phyloP scores from a whole-genome alignment of 805 yeast genomes.

The Lipomyces yamanashiensis region DNA sequence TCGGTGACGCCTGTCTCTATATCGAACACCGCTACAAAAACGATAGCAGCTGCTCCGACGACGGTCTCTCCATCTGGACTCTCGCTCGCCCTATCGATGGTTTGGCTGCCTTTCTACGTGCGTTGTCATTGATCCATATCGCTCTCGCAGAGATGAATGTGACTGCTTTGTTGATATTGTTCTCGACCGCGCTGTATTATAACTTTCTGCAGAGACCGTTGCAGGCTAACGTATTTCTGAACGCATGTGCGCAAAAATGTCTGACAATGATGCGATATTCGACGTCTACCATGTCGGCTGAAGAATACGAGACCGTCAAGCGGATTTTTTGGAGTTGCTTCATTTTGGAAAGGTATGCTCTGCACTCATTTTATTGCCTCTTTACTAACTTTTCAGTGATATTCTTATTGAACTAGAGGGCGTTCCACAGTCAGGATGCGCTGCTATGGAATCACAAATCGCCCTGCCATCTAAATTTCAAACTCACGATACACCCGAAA shows the following conservation, averaged over 20 bases:
- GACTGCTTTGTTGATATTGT: background rate
- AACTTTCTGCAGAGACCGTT: background rate
- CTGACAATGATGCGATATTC: constrained; percentile 1
- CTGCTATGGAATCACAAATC: constrained; percentile 20
- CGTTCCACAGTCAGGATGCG: constrained; percentile 33
- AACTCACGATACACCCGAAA: constrained; percentile 25
- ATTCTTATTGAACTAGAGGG: constrained; percentile 28
- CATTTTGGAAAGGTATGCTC: background rate
- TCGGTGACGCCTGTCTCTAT: constrained; percentile 1
- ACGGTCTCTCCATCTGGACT: background rate
- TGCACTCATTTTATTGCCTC: background rate
- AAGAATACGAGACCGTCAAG: constrained; percentile 4
- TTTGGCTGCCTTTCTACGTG: background rate
- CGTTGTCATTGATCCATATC: background rate
- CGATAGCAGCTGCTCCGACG: background rate
- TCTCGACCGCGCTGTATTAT: background rate
- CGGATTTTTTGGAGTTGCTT: constrained; percentile 4
- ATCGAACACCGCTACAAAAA: background rate
- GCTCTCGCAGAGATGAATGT: background rate
- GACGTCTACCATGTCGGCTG: background rate
- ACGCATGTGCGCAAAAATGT: constrained; percentile 3
- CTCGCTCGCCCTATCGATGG: background rate
- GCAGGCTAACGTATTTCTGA: constrained; percentile 3
- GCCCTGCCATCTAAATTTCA: constrained; percentile 22
- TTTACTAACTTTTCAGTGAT: background rate